Conservation (phyloP, 352 stramenopile genomes). For the Pythium brachiatum region DNA sequence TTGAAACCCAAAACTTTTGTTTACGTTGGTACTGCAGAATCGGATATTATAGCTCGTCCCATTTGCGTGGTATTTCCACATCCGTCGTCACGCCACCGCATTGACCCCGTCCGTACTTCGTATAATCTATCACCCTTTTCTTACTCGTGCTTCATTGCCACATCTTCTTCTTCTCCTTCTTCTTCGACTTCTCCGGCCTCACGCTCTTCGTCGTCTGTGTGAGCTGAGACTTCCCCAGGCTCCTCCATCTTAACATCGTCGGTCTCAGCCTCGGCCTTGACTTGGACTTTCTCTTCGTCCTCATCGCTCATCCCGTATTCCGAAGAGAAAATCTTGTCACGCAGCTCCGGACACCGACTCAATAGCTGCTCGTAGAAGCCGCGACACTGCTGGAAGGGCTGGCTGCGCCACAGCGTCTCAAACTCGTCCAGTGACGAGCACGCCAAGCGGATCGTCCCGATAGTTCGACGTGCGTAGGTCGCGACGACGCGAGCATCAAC, state of each 20-base stretch:
- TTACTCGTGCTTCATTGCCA: slow-evolving; percentile 2
- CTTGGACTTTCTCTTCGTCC: slow-evolving; percentile 13
- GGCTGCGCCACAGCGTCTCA: slow-evolving; percentile 56
- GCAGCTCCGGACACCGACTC: slow-evolving; percentile 33
- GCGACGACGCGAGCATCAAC: slow-evolving; percentile 29
- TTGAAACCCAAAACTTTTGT: too few relatives aligned
- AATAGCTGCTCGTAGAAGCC: slow-evolving; percentile 63
- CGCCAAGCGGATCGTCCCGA: slow-evolving; percentile 39
- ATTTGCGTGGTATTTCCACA: background rate
- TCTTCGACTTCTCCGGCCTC: slow-evolving; percentile 28
- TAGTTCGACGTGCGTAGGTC: slow-evolving; percentile 44
- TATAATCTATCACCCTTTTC: background rate
- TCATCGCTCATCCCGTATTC: background rate
- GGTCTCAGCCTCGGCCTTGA: slow-evolving; percentile 15
- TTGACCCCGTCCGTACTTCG: background rate
- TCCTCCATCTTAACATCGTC: background rate
- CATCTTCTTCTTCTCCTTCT: slow-evolving; percentile 25
- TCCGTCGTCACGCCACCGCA: background rate
- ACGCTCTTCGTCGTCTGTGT: slow-evolving; percentile 14
- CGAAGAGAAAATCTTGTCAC: slow-evolving; percentile 26
- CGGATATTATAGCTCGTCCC: too few relatives aligned
- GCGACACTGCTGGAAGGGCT: slow-evolving; percentile 50
- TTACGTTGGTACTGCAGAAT: too few relatives aligned
- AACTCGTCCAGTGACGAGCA: slow-evolving; percentile 61
- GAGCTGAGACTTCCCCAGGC: background rate